Conservation (phyloP, 495 filamentous ascomycete genomes). For the Xylaria palmicola region DNA sequence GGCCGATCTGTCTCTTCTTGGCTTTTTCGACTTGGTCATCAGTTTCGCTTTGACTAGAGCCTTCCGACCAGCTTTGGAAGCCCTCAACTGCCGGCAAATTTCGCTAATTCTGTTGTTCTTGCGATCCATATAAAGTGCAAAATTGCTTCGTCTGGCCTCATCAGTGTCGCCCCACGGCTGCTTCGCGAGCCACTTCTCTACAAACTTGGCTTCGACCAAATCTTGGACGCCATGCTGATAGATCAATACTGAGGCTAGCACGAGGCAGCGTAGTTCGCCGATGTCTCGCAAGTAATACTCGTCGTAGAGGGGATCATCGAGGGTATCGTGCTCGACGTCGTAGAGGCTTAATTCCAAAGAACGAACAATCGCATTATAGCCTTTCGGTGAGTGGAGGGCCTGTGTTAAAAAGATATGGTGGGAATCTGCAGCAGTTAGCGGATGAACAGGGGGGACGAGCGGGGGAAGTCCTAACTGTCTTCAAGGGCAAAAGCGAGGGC, state of each 20-base stretch:
- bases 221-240: conserved; percentile 40
- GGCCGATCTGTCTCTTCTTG: conserved; percentile 24
- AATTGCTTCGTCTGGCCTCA: conserved; percentile 45
- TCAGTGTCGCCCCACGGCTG: conserved; percentile 53
- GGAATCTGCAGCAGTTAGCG: conserved; percentile 17
- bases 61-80: conserved; percentile 36
- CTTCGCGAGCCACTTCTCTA: conserved; percentile 56
- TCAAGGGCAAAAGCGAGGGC: conserved; percentile 45
- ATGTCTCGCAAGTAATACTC: conserved; percentile 54
- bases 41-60: conserved; percentile 44
- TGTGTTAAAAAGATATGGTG: conserved; percentile 24
- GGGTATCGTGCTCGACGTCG: conserved; percentile 48
- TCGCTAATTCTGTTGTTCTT: conserved; percentile 47
- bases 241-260: conserved; percentile 46
- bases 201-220: conserved; percentile 49
- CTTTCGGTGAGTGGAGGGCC: conserved; percentile 39
- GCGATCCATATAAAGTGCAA: conserved; percentile 39
- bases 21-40: conserved; percentile 18
- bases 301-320: conserved; percentile 48
- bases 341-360: conserved; percentile 49
- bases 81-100: conserved; percentile 38
- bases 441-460: neutral
- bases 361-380: conserved; percentile 52
- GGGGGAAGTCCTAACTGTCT: conserved; percentile 27
- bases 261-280: conserved; percentile 50